Conservation (phyloP, 169 alveolate genomes). For the Plasmodium chabaudi region DNA sequence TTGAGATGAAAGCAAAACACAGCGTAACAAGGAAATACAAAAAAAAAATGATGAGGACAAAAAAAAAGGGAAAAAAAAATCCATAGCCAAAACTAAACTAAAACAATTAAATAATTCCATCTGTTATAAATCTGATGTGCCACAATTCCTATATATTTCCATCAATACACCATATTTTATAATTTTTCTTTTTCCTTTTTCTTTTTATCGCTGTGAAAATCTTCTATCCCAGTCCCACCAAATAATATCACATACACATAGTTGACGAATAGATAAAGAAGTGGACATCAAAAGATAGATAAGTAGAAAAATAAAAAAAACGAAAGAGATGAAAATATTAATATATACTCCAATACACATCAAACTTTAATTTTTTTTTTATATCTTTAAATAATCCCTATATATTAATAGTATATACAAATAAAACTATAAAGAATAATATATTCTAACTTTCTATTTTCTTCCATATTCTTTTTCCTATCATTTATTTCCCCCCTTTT, state of each 20-base stretch:
- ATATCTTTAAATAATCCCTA: background rate
- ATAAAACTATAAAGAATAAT: background rate
- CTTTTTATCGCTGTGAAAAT: too few relatives aligned
- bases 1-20: background rate
- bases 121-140: too few relatives aligned
- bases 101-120: too few relatives aligned
- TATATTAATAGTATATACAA: too few relatives aligned
- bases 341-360: background rate
- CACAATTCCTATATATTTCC: too few relatives aligned
- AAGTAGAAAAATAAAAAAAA: background rate
- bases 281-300: background rate
- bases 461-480: background rate
- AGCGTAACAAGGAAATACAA: background rate
- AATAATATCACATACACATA: too few relatives aligned
- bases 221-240: too few relatives aligned
- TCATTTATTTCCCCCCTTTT: background rate
- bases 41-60: slow-evolving; percentile 9
- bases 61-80: slow-evolving; percentile 4
- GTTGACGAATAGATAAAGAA: too few relatives aligned
- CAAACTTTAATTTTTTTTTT: background rate
- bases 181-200: too few relatives aligned
- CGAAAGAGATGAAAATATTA: background rate
- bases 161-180: too few relatives aligned
- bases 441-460: background rate
- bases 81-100: too few relatives aligned